These are phyloP conservation scores for Zasmidium cellare DNA, from an alignment of 2,329 filamentous ascomycete species.

Conservation along the genomic window DNA sequence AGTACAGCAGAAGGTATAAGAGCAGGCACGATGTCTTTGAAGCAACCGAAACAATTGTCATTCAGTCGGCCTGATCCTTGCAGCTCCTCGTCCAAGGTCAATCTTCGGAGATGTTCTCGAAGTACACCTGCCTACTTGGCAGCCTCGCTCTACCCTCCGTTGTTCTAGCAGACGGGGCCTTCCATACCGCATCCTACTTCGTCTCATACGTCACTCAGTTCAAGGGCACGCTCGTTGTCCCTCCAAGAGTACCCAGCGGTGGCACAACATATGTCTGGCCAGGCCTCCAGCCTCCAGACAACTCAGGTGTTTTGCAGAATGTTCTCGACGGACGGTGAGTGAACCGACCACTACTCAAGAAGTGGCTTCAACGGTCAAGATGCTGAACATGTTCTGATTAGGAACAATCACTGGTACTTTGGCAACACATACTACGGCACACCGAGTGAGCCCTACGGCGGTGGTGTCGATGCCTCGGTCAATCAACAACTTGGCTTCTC, in stretches of 20 bases:
- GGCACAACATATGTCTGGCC: not conserved
- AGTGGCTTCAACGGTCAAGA: not conserved
- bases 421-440: not conserved
- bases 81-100: too few species aligned
- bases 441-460: not conserved
- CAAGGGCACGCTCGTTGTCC: not conserved
- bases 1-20: too few species aligned
- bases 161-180: not conserved
- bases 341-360: not conserved
- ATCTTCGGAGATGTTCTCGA: too few species aligned
- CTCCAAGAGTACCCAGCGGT: not conserved
- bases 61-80: too few species aligned
- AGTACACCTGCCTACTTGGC: too few species aligned
- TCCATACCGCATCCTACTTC: not conserved
- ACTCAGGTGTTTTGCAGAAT: not conserved
- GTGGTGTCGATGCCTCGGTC: not conserved
- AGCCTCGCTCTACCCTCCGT: not conserved
- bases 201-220: not conserved
- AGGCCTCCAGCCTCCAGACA: not conserved
- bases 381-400: not conserved
- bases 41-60: too few species aligned
- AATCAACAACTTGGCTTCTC: not conserved
- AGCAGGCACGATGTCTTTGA: too few species aligned
- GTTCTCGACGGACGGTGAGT: not conserved
- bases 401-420: not conserved